Conservation (phyloP, 306 rosid genomes). For the Gleditsia sinensis region DNA sequence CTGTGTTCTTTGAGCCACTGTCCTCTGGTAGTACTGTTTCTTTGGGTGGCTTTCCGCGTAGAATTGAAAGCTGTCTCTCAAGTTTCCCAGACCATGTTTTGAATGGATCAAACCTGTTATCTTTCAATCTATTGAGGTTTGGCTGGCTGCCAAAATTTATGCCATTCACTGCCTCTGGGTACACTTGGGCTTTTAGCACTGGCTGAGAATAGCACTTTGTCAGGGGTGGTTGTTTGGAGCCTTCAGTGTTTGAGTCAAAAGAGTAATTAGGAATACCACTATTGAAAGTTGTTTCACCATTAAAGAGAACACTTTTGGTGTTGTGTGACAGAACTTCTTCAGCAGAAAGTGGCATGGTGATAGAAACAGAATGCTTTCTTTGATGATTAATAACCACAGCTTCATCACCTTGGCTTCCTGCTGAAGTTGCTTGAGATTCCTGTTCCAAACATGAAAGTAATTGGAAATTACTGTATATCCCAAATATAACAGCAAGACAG, state of each 20-base stretch:
- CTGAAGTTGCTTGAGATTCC: slow-evolving; percentile 45
- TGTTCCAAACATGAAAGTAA: slow-evolving; percentile 31
- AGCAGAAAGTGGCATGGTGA: slow-evolving; percentile 79
- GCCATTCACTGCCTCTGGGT: slow-evolving; percentile 18
- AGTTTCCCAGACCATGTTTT: slow-evolving; percentile 74
- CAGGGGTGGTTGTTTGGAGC: slow-evolving; percentile 33
- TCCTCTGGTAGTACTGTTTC: slow-evolving; percentile 33
- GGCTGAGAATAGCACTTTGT: slow-evolving; percentile 60
- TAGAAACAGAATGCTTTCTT: slow-evolving; percentile 55
- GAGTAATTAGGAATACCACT: slow-evolving; percentile 32
- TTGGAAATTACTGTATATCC: background rate
- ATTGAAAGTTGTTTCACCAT: slow-evolving; percentile 40
- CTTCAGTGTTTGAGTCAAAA: slow-evolving; percentile 24
- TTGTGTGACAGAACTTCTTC: slow-evolving; percentile 35
- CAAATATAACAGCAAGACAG: background rate
- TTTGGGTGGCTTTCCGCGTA: slow-evolving; percentile 44
- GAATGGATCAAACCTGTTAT: slow-evolving; percentile 62
- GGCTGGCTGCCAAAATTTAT: slow-evolving; percentile 31
- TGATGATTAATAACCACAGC: slow-evolving; percentile 46
- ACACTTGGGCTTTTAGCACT: slow-evolving; percentile 36
- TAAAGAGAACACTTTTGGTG: slow-evolving; percentile 34
- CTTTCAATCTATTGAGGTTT: slow-evolving; percentile 34
- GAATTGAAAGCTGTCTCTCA: slow-evolving; percentile 55
- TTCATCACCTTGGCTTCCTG: slow-evolving; percentile 32
- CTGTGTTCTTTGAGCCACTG: slow-evolving; percentile 27